Conservation (phyloP, 2,329 filamentous ascomycete genomes). For the Rutstroemia sp. region DNA sequence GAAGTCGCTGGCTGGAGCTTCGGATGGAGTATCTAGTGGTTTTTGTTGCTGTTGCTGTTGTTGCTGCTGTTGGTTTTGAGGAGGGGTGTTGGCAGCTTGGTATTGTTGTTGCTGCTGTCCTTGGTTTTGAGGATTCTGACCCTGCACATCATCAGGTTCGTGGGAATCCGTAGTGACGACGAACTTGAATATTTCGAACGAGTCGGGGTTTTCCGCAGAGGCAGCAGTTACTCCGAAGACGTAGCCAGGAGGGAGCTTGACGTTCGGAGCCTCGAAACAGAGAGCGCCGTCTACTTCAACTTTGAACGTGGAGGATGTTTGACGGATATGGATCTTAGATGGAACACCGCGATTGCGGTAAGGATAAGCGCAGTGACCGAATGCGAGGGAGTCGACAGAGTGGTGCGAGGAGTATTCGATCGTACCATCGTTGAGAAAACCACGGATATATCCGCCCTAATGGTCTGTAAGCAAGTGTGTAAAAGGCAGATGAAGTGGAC, state of each 20-base stretch:
- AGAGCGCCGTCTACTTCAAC: constrained; percentile 72
- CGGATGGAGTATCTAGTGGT: constrained; percentile 35
- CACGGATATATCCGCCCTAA: constrained; percentile 71
- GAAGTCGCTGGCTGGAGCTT: constrained; percentile 32
- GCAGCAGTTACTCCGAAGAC: constrained; percentile 81
- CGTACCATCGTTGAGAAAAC: constrained; percentile 87
- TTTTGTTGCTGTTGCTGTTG: constrained; percentile 15
- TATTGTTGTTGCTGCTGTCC: constrained; percentile 11
- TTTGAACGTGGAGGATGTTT: constrained; percentile 58
- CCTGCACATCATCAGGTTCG: constrained; percentile 24
- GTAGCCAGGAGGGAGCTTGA: constrained; percentile 74
- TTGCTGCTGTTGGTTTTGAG: constrained; percentile 30
- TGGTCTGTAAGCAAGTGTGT: neutral
- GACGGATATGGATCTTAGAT: constrained; percentile 67
- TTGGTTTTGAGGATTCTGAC: constrained; percentile 15
- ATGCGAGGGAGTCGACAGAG: constrained; percentile 77
- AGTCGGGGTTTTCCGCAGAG: constrained; percentile 86
- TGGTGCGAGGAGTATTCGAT: constrained; percentile 70
- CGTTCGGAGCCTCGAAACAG: constrained; percentile 79
- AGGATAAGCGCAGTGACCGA: constrained; percentile 83
- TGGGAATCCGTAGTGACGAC: constrained; percentile 55
- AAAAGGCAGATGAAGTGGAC: constrained; percentile 11
- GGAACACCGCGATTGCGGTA: constrained; percentile 90
- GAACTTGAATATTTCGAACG: constrained; percentile 88
- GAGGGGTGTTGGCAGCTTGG: constrained; percentile 14